These are phyloP conservation scores for Serpula lacrymans DNA, from an alignment of 768 basidiomycete species.

Conservation along the genomic window DNA sequence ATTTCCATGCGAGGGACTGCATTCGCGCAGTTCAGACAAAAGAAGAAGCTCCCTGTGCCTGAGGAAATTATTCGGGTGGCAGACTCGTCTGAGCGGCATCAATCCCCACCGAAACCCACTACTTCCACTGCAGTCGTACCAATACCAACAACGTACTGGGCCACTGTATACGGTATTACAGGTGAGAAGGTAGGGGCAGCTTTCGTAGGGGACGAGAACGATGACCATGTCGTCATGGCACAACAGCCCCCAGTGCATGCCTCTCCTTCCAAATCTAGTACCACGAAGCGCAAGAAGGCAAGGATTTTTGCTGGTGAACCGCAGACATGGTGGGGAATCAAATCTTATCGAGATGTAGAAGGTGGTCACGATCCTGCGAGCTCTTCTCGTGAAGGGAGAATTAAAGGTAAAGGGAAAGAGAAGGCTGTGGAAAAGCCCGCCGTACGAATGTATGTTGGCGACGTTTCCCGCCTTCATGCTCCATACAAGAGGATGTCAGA, in stretches of 20 bases:
- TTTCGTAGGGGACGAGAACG: constrained; percentile 16
- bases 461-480: constrained; percentile 11
- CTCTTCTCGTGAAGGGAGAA: background rate
- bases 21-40: constrained; percentile 17
- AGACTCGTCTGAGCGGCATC: background rate
- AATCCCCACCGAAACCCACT: constrained; percentile 1
- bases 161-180: constrained; percentile 29
- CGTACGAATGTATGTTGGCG: constrained; percentile 20
- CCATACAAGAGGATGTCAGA: constrained; percentile 19
- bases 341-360: constrained; percentile 18
- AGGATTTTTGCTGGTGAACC: constrained; percentile 24
- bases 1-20: constrained; percentile 28
- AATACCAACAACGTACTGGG: constrained; percentile 24
- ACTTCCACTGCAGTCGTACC: constrained; percentile 3
- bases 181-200: constrained; percentile 25
- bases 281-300: constrained; percentile 7
- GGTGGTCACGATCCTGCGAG: constrained; percentile 1
- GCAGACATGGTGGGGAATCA: constrained; percentile 19
- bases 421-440: constrained; percentile 1
- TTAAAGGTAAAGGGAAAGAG: constrained; percentile 4
- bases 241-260: too few relatives aligned
- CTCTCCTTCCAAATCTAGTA: background rate
- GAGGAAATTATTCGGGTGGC: too few relatives aligned
- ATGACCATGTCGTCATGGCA: too few relatives aligned
- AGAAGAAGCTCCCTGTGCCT: constrained; percentile 21